phyloP scores from a whole-genome alignment of 345 rosid genomes.

The Aurinia saxatilis region DNA sequence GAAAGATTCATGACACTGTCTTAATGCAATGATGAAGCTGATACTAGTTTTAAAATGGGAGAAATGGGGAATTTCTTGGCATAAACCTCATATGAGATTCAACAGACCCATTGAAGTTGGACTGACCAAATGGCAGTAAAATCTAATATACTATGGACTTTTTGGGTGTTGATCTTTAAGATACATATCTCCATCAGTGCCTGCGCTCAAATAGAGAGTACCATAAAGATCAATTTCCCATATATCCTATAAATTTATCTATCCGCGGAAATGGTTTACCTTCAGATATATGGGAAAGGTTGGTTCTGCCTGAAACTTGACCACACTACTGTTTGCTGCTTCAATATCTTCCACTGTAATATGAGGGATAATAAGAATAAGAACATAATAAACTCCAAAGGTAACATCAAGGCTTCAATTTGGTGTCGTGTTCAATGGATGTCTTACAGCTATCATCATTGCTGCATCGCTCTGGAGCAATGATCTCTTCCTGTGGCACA shows the following conservation, averaged over 20 bases:
- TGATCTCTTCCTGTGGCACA: slow-evolving; percentile 61
- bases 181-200: slow-evolving; percentile 45
- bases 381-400: neutral
- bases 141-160: slow-evolving; percentile 35
- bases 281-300: slow-evolving; percentile 84
- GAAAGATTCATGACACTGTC: slow-evolving; percentile 4
- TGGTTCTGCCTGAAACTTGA: slow-evolving; percentile 63
- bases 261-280: slow-evolving; percentile 36
- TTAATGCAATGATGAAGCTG: slow-evolving; percentile 20
- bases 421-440: neutral
- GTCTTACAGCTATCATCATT: slow-evolving; percentile 70
- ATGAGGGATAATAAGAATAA: slow-evolving; percentile 4
- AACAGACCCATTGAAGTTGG: slow-evolving; percentile 56
- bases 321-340: slow-evolving; percentile 40
- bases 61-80: too few relatives aligned
- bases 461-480: slow-evolving; percentile 58
- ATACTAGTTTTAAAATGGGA: too few relatives aligned
- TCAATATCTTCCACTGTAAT: slow-evolving; percentile 84
- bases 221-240: slow-evolving; percentile 29
- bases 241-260: neutral
- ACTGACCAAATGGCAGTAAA: slow-evolving; percentile 41
- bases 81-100: slow-evolving; percentile 28
- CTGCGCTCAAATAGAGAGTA: slow-evolving; percentile 49
- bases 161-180: slow-evolving; percentile 31
- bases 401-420: neutral